phyloP scores from a whole-genome alignment of 129 eudicot species.

The Logfia minima region DNA sequence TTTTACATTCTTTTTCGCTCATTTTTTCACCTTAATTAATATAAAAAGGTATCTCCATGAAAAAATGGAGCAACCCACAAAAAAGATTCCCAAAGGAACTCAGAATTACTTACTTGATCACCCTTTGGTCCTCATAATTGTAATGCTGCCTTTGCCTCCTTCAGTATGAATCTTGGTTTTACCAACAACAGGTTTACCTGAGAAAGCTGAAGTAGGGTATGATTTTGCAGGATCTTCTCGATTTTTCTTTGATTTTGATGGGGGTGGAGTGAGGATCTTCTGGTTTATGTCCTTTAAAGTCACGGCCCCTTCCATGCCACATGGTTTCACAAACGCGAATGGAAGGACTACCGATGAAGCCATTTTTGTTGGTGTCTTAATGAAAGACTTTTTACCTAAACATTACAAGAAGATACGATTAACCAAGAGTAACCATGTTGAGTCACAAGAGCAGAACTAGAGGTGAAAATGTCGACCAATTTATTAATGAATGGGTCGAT shows the following conservation, averaged over 20 bases:
- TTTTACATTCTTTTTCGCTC: background rate
- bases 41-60: slow-evolving; percentile 3
- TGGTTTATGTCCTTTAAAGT: slow-evolving; percentile 88
- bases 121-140: slow-evolving; percentile 95
- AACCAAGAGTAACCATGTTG: background rate
- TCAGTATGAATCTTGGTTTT: slow-evolving; percentile 87
- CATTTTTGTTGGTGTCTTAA: slow-evolving; percentile 54
- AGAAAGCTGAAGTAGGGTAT: slow-evolving; percentile 79
- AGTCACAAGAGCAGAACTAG: slow-evolving; percentile 3
- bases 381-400: slow-evolving; percentile 70
- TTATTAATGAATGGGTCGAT: too few species aligned
- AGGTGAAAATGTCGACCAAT: background rate
- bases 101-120: slow-evolving; percentile 31
- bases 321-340: slow-evolving; percentile 78
- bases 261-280: slow-evolving; percentile 70
- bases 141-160: slow-evolving; percentile 97
- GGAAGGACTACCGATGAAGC: slow-evolving; percentile 85
- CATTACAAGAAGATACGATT: background rate
- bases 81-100: background rate
- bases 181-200: slow-evolving; percentile 93
- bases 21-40: slow-evolving; percentile 1
- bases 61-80: slow-evolving; percentile 21
- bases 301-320: slow-evolving; percentile 68
- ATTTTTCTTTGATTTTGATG: slow-evolving; percentile 46
- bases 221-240: slow-evolving; percentile 42